A percentile compares a stretch with the other conserved stretches of the same genome.
Evolutionary conservation across 345 rosid species (phyloP).

Genomic region (Limnanthes douglasii): DNA sequence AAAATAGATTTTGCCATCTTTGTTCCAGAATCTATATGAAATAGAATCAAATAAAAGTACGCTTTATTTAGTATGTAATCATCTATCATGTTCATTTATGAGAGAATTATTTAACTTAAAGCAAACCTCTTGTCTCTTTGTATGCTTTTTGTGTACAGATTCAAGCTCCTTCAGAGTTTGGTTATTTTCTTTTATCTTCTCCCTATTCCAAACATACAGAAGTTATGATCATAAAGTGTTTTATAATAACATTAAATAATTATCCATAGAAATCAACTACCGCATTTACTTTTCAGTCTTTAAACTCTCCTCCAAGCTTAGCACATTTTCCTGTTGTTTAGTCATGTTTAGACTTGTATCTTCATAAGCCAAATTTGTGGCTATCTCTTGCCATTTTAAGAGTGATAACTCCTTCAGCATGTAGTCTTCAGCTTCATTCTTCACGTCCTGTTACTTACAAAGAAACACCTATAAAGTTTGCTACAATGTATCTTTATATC

Average conservation of each 20-base stretch:
- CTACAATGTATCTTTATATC: slow-evolving; percentile 1
- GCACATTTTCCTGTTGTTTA: slow-evolving; percentile 34
- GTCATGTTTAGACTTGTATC: slow-evolving; percentile 45
- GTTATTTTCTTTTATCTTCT: slow-evolving; percentile 53
- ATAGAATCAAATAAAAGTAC: too few species aligned
- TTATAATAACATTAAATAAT: neutral
- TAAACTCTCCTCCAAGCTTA: slow-evolving; percentile 54
- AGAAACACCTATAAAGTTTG: slow-evolving; percentile 10
- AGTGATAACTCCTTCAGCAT: slow-evolving; percentile 82
- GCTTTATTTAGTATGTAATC: too few species aligned
- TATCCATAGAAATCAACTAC: slow-evolving; percentile 1
- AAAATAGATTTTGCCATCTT: neutral
- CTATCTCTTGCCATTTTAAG: slow-evolving; percentile 94
- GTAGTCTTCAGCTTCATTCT: slow-evolving; percentile 89
- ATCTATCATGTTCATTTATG: slow-evolving; percentile 1
- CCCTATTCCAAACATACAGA: slow-evolving; percentile 26
- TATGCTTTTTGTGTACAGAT: slow-evolving; percentile 50
- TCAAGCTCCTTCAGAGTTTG: slow-evolving; percentile 62
- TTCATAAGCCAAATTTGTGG: slow-evolving; percentile 63
- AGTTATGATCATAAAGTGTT: neutral
- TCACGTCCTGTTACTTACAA: slow-evolving; percentile 62
- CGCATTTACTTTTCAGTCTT: slow-evolving; percentile 43
- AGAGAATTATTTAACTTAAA: slow-evolving; percentile 7
- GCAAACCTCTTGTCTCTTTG: slow-evolving; percentile 75
- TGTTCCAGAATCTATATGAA: too few species aligned